A percentile compares a stretch with the other conserved stretches of the same genome.
Conservation (phyloP, 1,284 basidiomycete species). For the Cystobasidium slooffiae region DNA sequence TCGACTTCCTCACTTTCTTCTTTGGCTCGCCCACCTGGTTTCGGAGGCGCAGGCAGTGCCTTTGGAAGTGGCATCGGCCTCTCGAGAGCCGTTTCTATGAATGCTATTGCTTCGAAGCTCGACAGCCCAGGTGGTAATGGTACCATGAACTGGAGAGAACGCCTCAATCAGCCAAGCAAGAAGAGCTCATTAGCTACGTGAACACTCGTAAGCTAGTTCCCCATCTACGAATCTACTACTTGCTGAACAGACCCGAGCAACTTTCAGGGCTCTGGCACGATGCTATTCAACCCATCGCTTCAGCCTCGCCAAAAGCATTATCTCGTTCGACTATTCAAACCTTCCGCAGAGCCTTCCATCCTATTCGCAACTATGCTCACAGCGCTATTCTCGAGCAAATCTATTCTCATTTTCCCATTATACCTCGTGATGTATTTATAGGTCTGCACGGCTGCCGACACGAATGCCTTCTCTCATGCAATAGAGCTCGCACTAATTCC, state of each 20-base stretch:
- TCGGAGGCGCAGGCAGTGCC: slow-evolving; percentile 17
- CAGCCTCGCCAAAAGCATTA: no score
- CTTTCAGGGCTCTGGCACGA: no score
- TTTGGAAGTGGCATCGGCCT: slow-evolving; percentile 18
- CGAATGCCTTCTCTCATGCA: no score
- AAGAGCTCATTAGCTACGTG: slow-evolving; percentile 29
- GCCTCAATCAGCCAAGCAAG: slow-evolving; percentile 4
- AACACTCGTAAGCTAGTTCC: not conserved
- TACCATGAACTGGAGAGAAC: slow-evolving; percentile 23
- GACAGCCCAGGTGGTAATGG: not conserved
- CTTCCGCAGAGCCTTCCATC: no score
- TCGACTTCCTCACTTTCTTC: not conserved
- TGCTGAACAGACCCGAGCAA: not conserved
- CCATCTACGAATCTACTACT: not conserved
- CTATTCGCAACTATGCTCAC: no score
- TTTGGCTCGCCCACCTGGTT: slow-evolving; percentile 1
- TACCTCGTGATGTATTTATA: no score
- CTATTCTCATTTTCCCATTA: no score
- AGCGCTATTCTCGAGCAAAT: no score
- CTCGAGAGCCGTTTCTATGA: slow-evolving; percentile 32
- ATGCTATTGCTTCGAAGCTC: slow-evolving; percentile 16
- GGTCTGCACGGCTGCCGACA: no score
- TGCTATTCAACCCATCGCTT: no score
- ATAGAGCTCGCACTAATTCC: no score
- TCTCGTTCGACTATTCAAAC: no score